Conservation (phyloP, 345 rosid species). For the Geranium brycei region DNA sequence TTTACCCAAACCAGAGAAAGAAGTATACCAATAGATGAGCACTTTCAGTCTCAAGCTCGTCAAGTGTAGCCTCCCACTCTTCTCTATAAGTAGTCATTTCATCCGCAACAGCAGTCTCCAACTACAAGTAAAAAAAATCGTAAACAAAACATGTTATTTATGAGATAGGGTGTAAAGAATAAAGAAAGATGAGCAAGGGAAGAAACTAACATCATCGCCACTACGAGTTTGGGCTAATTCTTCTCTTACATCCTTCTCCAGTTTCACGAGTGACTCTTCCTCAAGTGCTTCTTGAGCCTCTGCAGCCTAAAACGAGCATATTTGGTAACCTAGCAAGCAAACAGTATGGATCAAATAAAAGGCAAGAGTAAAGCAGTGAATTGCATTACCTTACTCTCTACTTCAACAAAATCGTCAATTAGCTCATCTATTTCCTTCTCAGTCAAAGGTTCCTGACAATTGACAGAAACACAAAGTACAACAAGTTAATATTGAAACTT, state of each 20-base stretch:
- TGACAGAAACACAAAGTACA: constrained; percentile 1
- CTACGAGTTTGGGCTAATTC: constrained; percentile 60
- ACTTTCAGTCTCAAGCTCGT: constrained; percentile 87
- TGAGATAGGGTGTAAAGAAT: constrained; percentile 9
- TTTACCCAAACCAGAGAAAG: constrained; percentile 18
- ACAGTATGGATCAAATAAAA: constrained; percentile 1
- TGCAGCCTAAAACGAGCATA: constrained; percentile 64
- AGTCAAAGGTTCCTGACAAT: constrained; percentile 49
- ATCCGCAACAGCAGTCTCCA: constrained; percentile 63
- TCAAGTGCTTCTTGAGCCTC: constrained; percentile 99
- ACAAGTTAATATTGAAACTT: constrained; percentile 5
- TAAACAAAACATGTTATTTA: neutral
- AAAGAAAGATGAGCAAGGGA: constrained; percentile 9
- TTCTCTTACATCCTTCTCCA: constrained; percentile 82
- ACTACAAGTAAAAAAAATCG: constrained; percentile 23
- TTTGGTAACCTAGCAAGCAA: constrained; percentile 20
- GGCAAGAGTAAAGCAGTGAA: constrained; percentile 9
- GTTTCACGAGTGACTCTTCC: constrained; percentile 66
- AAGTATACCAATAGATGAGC: constrained; percentile 77
- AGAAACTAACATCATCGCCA: constrained; percentile 64
- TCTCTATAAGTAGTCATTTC: constrained; percentile 75
- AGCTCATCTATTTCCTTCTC: constrained; percentile 86
- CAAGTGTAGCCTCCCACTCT: constrained; percentile 82
- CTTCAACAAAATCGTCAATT: constrained; percentile 59
- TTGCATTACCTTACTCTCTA: constrained; percentile 83